phyloP scores from a whole-genome alignment of 1,139 yeast species.

The Taiozyma sp. region DNA sequence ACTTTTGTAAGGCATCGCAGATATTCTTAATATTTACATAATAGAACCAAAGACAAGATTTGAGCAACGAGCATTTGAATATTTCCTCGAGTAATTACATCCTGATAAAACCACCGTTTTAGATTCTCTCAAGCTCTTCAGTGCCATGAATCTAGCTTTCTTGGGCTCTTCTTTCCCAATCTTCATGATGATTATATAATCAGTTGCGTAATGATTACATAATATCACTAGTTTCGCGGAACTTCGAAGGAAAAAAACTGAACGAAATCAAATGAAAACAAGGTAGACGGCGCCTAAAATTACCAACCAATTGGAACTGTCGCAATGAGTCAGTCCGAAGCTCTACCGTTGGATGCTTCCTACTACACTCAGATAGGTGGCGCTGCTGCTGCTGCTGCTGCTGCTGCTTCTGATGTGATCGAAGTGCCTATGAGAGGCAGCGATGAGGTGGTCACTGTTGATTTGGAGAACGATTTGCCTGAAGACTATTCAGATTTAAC shows the following conservation, averaged over 20 bases:
- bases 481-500: conserved; percentile 85
- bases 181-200: background rate
- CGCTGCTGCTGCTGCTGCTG: too few relatives aligned
- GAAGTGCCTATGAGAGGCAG: conserved; percentile 66
- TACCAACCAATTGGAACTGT: background rate
- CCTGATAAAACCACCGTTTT: background rate
- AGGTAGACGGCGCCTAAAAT: background rate
- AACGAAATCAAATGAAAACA: background rate
- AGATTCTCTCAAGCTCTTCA: background rate
- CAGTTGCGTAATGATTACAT: background rate
- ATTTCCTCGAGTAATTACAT: background rate
- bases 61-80: background rate
- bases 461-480: conserved; percentile 68
- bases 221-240: background rate
- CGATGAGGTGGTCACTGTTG: conserved; percentile 70
- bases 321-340: conserved; percentile 6
- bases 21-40: too few relatives aligned
- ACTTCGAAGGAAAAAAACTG: background rate
- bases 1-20: background rate
- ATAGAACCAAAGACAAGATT: background rate
- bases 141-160: background rate
- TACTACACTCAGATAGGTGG: conserved; percentile 9
- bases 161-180: background rate
- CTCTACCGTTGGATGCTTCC: conserved; percentile 9
- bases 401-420: conserved; percentile 21